These are phyloP conservation scores for Trichoderma aggressivum DNA, from an alignment of 2,329 filamentous ascomycete species.

Conservation along the genomic window DNA sequence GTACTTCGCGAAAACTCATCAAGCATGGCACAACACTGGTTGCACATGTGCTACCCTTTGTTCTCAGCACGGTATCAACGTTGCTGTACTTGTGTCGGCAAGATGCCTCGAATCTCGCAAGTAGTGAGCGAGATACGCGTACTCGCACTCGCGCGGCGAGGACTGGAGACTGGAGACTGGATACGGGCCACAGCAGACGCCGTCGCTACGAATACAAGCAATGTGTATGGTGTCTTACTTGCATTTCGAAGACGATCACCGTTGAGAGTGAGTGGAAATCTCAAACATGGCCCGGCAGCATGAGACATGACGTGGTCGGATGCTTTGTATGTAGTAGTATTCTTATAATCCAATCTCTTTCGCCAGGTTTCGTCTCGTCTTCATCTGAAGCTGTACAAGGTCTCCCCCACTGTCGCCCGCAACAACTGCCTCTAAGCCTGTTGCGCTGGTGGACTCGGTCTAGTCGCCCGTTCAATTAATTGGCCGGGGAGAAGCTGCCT, in stretches of 20 bases:
- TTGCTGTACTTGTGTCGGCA: neutral
- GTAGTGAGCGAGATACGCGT: neutral
- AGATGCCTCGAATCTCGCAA: conserved; percentile 7
- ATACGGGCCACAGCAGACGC: conserved; percentile 4
- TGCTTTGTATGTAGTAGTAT: neutral
- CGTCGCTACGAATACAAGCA: neutral
- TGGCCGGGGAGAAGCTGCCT: neutral
- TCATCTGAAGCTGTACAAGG: neutral
- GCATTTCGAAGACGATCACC: neutral
- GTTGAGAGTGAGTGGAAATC: neutral
- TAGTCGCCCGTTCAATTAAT: neutral
- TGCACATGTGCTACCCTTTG: neutral
- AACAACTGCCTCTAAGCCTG: neutral
- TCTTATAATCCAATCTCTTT: neutral
- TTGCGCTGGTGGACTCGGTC: neutral
- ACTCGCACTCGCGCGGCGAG: neutral
- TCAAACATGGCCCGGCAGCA: neutral
- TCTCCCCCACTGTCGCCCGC: neutral
- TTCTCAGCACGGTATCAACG: neutral
- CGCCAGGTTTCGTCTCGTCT: neutral
- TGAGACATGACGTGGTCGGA: neutral
- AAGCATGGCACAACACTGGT: neutral
- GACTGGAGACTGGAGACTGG: neutral
- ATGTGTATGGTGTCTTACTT: neutral
- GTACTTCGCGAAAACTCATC: neutral